Percentiles rank a stretch among this genome's conserved stretches.
Conservation (phyloP, 176 grass and related monocot species). For the Luzula sylvatica region DNA sequence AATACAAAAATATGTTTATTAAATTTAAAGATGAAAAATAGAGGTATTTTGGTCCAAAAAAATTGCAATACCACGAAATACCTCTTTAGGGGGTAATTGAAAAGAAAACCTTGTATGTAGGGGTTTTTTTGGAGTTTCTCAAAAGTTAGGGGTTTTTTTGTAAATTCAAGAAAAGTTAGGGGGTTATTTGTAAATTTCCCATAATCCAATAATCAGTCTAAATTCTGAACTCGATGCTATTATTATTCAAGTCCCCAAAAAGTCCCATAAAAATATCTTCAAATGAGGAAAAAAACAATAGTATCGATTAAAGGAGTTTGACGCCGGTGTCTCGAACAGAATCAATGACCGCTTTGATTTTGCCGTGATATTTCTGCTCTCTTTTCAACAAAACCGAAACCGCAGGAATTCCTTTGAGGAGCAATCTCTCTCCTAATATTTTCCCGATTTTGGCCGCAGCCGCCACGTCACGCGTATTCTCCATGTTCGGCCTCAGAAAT, state of each 20-base stretch:
- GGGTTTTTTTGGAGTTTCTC: too few species aligned
- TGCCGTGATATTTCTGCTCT: conserved; percentile 82
- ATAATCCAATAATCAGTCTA: too few species aligned
- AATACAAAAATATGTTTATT: too few species aligned
- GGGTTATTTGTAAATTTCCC: too few species aligned
- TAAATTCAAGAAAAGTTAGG: too few species aligned
- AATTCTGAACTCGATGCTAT: neutral
- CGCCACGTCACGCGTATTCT: conserved; percentile 51
- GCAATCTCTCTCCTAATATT: conserved; percentile 58
- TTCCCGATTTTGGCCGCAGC: conserved; percentile 69
- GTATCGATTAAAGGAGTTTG: conserved; percentile 45
- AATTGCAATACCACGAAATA: too few species aligned
- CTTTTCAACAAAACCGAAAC: conserved; percentile 61
- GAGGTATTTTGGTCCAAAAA: too few species aligned
- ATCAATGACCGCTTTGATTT: conserved; percentile 68
- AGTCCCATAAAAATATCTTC: neutral
- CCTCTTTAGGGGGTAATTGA: too few species aligned
- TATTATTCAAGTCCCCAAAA: neutral
- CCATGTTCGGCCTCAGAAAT: conserved; percentile 47
- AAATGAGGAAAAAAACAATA: neutral
- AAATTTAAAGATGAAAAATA: too few species aligned
- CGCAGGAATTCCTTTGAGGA: conserved; percentile 66
- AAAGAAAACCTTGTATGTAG: too few species aligned
- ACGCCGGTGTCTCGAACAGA: conserved; percentile 59
- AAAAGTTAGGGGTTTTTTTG: too few species aligned